Conservation (phyloP, 2,329 filamentous ascomycete genomes). For the Paraphaeosphaeria sporulosa region DNA sequence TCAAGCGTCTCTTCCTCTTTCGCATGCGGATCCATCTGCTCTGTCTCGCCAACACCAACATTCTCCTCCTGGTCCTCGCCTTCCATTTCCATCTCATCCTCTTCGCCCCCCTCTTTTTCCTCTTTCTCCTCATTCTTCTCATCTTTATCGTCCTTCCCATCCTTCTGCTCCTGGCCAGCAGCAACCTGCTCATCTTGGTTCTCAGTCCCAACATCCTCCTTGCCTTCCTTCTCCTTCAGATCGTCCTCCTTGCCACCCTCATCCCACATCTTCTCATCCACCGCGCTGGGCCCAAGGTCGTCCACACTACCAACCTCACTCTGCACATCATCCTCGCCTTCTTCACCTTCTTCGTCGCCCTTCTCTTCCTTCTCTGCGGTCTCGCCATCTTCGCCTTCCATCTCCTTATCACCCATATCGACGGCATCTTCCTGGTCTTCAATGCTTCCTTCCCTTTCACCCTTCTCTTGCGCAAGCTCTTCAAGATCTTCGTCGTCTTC, state of each 20-base stretch:
- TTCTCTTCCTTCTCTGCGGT: conserved; percentile 61
- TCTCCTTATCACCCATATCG: conserved; percentile 90
- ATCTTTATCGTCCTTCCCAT: conserved; percentile 67
- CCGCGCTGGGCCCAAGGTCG: conserved; percentile 84
- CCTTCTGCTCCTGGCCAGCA: conserved; percentile 60
- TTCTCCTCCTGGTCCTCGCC: conserved; percentile 68
- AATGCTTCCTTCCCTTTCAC: conserved; percentile 70
- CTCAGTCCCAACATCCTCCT: conserved; percentile 61
- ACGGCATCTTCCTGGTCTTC: conserved; percentile 85
- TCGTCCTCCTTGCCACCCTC: conserved; percentile 79
- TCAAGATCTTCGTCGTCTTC: conserved; percentile 91
- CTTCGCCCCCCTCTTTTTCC: conserved; percentile 66
- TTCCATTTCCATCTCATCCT: conserved; percentile 61
- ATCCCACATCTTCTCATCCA: conserved; percentile 99
- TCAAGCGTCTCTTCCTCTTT: conserved; percentile 84
- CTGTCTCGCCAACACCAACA: conserved; percentile 70
- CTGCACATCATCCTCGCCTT: conserved; percentile 72
- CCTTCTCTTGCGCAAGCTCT: conserved; percentile 86
- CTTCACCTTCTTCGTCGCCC: conserved; percentile 62
- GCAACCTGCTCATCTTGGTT: conserved; percentile 57
- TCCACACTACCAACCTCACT: conserved; percentile 92
- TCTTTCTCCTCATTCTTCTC: conserved; percentile 60
- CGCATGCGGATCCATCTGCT: conserved; percentile 75
- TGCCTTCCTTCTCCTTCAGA: conserved; percentile 81
- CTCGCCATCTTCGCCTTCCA: conserved; percentile 84